These are phyloP conservation scores for Neonectria punicea DNA, from an alignment of 2,329 filamentous ascomycete genomes.

Conservation along the genomic window DNA sequence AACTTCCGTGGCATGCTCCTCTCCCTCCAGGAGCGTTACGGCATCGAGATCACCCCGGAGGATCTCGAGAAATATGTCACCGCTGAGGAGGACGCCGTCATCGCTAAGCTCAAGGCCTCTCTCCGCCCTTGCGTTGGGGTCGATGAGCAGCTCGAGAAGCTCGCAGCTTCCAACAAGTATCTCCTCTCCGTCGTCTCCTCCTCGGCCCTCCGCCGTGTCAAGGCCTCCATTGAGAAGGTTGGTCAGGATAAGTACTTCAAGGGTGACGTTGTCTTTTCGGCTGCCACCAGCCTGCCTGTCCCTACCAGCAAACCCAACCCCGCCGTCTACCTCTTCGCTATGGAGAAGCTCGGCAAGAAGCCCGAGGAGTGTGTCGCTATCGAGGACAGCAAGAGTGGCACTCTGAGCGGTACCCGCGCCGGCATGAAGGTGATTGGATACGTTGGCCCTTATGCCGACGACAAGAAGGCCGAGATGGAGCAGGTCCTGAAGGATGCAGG, in stretches of 20 bases:
- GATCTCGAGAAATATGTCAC: constrained; percentile 80
- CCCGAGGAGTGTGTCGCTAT: constrained; percentile 80
- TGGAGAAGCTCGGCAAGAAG: constrained; percentile 77
- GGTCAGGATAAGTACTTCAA: constrained; percentile 83
- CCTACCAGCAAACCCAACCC: constrained; percentile 94
- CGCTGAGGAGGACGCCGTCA: constrained; percentile 84
- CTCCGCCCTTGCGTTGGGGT: constrained; percentile 76
- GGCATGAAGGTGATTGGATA: constrained; percentile 86
- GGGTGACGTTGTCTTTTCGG: constrained; percentile 80
- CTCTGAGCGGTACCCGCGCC: constrained; percentile 77
- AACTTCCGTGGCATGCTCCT: constrained; percentile 95
- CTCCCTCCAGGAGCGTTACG: constrained; percentile 78
- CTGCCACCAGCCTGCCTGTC: constrained; percentile 78
- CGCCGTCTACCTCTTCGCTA: constrained; percentile 84
- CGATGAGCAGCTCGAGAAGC: constrained; percentile 72
- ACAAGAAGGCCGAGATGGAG: constrained; percentile 73
- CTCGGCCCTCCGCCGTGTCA: constrained; percentile 80
- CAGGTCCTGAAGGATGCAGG: constrained; percentile 69
- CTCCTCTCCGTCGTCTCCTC: constrained; percentile 83
- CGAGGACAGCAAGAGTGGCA: constrained; percentile 90
- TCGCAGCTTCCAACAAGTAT: constrained; percentile 72
- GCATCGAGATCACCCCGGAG: constrained; percentile 73
- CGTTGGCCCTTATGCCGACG: constrained; percentile 77
- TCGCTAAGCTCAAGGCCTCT: constrained; percentile 77
- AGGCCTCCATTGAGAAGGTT: constrained; percentile 82